A percentile compares a stretch with the other conserved stretches of the same genome.
Conservation (phyloP, 176 grass and related monocot genomes). For the Oropetium thomaeum region DNA sequence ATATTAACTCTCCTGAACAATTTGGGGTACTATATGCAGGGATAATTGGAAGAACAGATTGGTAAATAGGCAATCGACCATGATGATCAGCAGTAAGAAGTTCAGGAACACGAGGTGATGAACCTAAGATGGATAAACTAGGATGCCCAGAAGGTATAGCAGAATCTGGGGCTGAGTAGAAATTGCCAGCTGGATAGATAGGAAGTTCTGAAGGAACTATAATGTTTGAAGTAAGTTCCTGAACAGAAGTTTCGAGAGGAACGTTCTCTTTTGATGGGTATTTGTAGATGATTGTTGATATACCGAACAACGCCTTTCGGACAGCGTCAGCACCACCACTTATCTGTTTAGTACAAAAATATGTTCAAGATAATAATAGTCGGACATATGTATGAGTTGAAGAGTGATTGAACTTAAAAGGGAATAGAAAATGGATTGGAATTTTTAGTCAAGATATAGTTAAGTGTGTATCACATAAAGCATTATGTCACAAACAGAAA, state of each 20-base stretch:
- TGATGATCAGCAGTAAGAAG: conserved; percentile 50
- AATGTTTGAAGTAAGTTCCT: conserved; percentile 63
- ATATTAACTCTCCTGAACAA: conserved; percentile 66
- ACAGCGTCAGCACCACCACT: conserved; percentile 73
- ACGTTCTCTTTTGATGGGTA: conserved; percentile 80
- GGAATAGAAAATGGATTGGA: not conserved
- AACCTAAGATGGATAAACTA: conserved; percentile 46
- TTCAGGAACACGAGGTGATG: conserved; percentile 57
- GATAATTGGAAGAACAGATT: conserved; percentile 65
- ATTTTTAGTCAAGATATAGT: conserved; percentile 13
- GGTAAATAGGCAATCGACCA: conserved; percentile 62
- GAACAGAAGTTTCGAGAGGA: conserved; percentile 72
- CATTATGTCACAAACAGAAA: not conserved
- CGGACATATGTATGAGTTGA: not conserved
- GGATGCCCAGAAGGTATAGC: conserved; percentile 49
- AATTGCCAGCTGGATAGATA: conserved; percentile 60
- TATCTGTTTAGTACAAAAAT: conserved; percentile 59
- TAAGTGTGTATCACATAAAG: not conserved
- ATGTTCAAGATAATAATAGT: conserved; percentile 25
- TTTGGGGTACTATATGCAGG: conserved; percentile 53
- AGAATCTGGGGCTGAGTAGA: conserved; percentile 53
- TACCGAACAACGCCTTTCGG: conserved; percentile 64
- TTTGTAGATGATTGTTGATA: conserved; percentile 92
- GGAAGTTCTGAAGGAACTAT: conserved; percentile 88
- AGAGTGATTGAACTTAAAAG: conserved; percentile 15